Evolutionary conservation across 2,329 filamentous ascomycete genomes (phyloP).

Genomic region (Fusarium mexicanum): DNA sequence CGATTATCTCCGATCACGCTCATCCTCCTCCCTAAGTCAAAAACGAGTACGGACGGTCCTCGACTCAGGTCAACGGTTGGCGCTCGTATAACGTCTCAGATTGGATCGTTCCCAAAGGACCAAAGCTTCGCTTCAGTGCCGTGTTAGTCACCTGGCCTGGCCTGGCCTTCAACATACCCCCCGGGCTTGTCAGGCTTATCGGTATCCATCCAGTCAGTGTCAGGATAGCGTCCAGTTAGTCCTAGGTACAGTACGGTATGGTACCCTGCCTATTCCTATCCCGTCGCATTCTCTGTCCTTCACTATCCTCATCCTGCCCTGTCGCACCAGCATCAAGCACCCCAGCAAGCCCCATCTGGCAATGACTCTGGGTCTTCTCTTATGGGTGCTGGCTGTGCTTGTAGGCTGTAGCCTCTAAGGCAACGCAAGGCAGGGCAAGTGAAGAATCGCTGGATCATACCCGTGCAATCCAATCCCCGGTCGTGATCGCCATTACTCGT

Average conservation of each 20-base stretch:
- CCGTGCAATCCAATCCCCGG: constrained; percentile 17
- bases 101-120: constrained; percentile 21
- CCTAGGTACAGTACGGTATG: constrained; percentile 5
- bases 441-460: constrained; percentile 32
- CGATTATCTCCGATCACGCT: constrained; percentile 39
- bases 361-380: neutral
- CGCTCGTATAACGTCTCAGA: constrained; percentile 36
- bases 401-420: constrained; percentile 13
- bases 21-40: neutral
- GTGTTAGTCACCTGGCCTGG: constrained; percentile 44
- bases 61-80: constrained; percentile 35
- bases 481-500: constrained; percentile 36
- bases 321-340: constrained; percentile 31
- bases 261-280: constrained; percentile 19
- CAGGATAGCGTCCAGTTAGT: neutral
- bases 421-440: neutral
- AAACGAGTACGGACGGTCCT: neutral
- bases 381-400: constrained; percentile 10
- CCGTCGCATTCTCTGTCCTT: constrained; percentile 20
- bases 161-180: neutral
- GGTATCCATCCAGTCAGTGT: constrained; percentile 11
- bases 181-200: constrained; percentile 4
- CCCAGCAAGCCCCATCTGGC: constrained; percentile 21
- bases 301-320: constrained; percentile 30
- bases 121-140: constrained; percentile 20